phyloP scores from a whole-genome alignment of 2,329 filamentous ascomycete genomes.

The Phialophora tarda region DNA sequence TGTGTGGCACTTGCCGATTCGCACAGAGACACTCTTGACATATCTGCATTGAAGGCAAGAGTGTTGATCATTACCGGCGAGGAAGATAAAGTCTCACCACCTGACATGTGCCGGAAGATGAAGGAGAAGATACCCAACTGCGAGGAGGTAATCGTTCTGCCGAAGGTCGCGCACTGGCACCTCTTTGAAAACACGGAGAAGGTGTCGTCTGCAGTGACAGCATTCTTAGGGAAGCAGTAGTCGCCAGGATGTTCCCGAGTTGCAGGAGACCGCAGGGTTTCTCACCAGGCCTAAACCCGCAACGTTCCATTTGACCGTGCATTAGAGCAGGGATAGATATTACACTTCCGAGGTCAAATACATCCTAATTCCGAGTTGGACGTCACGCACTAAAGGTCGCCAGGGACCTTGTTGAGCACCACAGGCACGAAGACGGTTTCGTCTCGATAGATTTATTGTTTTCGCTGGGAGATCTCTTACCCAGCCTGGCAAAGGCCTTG shows the following conservation, averaged over 20 bases:
- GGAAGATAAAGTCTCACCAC: conserved; percentile 54
- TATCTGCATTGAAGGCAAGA: conserved; percentile 44
- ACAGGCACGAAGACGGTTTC: background rate
- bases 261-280: conserved; percentile 1
- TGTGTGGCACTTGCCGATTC: conserved; percentile 56
- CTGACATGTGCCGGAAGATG: conserved; percentile 44
- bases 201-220: conserved; percentile 43
- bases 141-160: conserved; percentile 45
- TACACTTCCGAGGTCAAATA: background rate
- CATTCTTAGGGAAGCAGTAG: conserved; percentile 22
- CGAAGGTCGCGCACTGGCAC: conserved; percentile 59
- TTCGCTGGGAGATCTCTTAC: conserved; percentile 1
- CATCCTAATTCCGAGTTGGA: background rate
- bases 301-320: background rate
- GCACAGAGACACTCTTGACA: conserved; percentile 41
- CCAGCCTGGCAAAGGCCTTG: background rate
- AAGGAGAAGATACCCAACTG: conserved; percentile 40
- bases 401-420: background rate
- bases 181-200: conserved; percentile 55
- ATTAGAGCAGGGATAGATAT: background rate
- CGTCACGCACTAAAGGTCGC: background rate
- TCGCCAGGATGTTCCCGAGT: background rate
- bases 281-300: background rate
- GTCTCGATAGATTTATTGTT: background rate
- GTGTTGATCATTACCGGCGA: conserved; percentile 54